Base-by-base conservation (phyloP, 1,139 yeast genomes). In the Kazachstania sp. region DNA sequence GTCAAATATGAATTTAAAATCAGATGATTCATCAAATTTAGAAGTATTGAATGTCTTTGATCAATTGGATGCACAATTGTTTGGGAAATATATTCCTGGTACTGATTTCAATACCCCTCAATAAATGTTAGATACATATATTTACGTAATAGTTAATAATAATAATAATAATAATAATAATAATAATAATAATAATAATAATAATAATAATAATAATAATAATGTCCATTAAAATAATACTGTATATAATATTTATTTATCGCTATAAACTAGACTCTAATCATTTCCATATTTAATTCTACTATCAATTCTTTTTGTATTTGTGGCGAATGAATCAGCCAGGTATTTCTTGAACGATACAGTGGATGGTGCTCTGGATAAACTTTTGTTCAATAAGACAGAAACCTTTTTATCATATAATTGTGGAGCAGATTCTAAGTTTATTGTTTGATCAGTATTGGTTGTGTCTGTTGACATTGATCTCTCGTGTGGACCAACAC, bases 331-430 rank as follows among this genome's bases (percentile, higher is more conserved):
- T 2, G 82, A 74, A 53, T 81, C 86, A 0, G 83, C 88, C 56
- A 86, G 70, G 31, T 85, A 77, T 8, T 83, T 81, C 60, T 82
- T 81, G 70, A 86, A 86, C 2, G 94, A 83, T 1, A 86, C 71
- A 44, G 80, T 81, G 1, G 95, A 83, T 18, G 86, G 81, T 0
- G 88, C 81, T 52, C 90, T 69, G 1, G 87, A 87, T 61, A 86
- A 72, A 51, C 88, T 83, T 52, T 84, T 72, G 60, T 84, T 84
- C 59, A 86, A 71, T 47, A 86, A 83, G 15, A 80, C 78, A 16
- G 86, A 82, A 2, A 83, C 95, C 66, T 83, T 83, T 64, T 81
- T 84, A 63, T 82, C 95, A 63, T 83, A 86, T 1, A 83, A 77
- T 58, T 77, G 86, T 4, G 92, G 95, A 11, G 83, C 90, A 5